Percentiles rank a stretch among this genome's conserved stretches.
Evolutionary conservation across 2,329 filamentous ascomycete genomes (phyloP).

Genomic region (Bipolaris cookei): DNA sequence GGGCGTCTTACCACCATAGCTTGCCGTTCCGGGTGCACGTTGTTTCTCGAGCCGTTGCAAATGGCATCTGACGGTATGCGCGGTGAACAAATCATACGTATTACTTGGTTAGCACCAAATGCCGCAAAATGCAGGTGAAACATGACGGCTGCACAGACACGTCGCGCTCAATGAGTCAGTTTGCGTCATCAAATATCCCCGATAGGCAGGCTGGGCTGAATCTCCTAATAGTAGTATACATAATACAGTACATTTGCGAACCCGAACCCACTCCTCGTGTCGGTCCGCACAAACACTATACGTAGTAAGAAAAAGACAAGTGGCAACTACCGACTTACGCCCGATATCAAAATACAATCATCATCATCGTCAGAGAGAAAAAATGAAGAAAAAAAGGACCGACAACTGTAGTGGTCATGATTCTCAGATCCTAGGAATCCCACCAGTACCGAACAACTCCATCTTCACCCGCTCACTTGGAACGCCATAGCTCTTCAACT

Average conservation of each 20-base stretch:
- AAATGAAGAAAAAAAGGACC: neutral
- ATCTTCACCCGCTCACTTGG: slow-evolving; percentile 65
- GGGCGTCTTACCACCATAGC: slow-evolving; percentile 27
- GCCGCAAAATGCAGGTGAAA: slow-evolving; percentile 4
- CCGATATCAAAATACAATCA: neutral
- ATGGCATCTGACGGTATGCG: slow-evolving; percentile 18
- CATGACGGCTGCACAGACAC: slow-evolving; percentile 12
- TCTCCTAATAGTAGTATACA: neutral
- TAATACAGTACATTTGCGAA: neutral
- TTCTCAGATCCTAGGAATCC: slow-evolving; percentile 39
- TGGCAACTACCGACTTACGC: neutral
- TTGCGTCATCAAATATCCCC: slow-evolving; percentile 1
- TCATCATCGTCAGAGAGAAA: no score
- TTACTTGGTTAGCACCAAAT: neutral
- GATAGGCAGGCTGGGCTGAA: slow-evolving; percentile 1
- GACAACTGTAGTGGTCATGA: neutral
- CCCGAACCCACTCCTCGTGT: neutral
- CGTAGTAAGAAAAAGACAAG: neutral
- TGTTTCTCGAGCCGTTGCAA: slow-evolving; percentile 15
- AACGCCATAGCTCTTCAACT: slow-evolving; percentile 64
- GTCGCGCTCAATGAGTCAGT: slow-evolving; percentile 2
- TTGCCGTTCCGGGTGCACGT: slow-evolving; percentile 21
- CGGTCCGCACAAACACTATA: neutral
- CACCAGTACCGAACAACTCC: slow-evolving; percentile 65
- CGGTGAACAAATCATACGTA: neutral